Percentiles rank a stretch among this genome's conserved stretches.
Evolutionary conservation across 106 monocot species (phyloP).

Genomic region (Dendrobium officinale): DNA sequence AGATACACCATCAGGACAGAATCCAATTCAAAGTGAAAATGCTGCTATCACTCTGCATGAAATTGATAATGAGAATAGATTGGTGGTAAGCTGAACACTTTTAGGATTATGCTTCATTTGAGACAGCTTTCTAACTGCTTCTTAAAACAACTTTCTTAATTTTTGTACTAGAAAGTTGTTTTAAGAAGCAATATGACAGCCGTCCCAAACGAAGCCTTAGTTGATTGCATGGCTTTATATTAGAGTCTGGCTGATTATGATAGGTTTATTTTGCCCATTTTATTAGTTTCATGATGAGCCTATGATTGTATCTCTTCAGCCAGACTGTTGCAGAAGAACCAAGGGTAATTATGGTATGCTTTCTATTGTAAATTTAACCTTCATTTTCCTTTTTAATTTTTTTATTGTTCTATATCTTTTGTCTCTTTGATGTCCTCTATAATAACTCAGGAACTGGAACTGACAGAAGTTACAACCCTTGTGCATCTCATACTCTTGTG

Average conservation of each 20-base stretch:
- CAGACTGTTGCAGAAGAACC: constrained; percentile 32
- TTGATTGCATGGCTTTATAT: neutral
- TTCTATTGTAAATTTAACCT: neutral
- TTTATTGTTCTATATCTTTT: neutral
- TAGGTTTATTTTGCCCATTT: neutral
- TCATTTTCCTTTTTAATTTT: no score
- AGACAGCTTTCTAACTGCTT: no score
- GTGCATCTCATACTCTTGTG: constrained; percentile 46
- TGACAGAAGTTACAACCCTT: constrained; percentile 16
- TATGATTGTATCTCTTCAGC: constrained; percentile 23
- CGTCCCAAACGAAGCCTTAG: neutral
- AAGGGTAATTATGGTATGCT: constrained; percentile 18
- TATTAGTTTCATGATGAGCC: neutral
- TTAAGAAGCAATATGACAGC: no score
- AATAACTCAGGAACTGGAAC: constrained; percentile 8
- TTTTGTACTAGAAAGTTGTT: no score
- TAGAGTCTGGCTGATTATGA: neutral
- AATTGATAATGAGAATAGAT: constrained; percentile 7
- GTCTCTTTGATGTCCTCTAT: neutral
- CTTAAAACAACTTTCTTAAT: no score
- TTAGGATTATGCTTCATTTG: neutral
- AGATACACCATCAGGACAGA: constrained; percentile 1
- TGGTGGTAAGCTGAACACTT: constrained; percentile 15
- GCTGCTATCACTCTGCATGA: neutral
- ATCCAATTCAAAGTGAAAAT: constrained; percentile 15